These are phyloP conservation scores for Pseudocercospora musae DNA, from an alignment of 2,329 filamentous ascomycete species.

Conservation along the genomic window DNA sequence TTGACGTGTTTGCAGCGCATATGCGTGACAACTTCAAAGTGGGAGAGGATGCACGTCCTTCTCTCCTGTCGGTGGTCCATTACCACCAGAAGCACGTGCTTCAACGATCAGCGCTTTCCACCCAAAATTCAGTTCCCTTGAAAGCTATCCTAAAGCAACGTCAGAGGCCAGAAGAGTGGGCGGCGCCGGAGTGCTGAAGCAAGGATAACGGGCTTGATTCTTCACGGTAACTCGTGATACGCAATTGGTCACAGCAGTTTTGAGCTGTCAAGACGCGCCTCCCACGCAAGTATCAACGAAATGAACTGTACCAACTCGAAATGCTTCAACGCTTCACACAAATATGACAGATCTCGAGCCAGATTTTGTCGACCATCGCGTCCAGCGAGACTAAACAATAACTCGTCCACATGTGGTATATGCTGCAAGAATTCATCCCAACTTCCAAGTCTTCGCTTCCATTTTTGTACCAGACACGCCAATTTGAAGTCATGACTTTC, in stretches of 20 bases:
- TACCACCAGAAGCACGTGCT: too few relatives aligned
- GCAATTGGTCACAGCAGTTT: background rate
- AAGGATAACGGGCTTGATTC: too few relatives aligned
- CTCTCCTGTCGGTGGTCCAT: too few relatives aligned
- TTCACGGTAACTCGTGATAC: too few relatives aligned
- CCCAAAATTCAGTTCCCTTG: too few relatives aligned
- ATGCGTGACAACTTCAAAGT: too few relatives aligned
- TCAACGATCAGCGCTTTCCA: too few relatives aligned
- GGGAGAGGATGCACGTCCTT: too few relatives aligned
- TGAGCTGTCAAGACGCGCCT: background rate
- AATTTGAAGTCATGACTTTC: background rate
- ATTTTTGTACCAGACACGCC: background rate
- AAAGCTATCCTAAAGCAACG: too few relatives aligned
- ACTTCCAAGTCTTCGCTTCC: background rate
- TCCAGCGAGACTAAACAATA: background rate
- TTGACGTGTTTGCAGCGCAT: too few relatives aligned
- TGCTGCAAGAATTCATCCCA: background rate
- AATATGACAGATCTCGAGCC: background rate
- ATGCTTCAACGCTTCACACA: background rate
- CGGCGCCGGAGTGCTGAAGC: too few relatives aligned
- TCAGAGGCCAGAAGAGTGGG: too few relatives aligned
- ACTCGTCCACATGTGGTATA: background rate
- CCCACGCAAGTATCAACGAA: background rate
- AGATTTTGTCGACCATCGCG: background rate
- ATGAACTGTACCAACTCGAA: background rate